These are phyloP conservation scores for Botrytis aclada DNA, from an alignment of 2,329 filamentous ascomycete genomes.

Conservation along the genomic window DNA sequence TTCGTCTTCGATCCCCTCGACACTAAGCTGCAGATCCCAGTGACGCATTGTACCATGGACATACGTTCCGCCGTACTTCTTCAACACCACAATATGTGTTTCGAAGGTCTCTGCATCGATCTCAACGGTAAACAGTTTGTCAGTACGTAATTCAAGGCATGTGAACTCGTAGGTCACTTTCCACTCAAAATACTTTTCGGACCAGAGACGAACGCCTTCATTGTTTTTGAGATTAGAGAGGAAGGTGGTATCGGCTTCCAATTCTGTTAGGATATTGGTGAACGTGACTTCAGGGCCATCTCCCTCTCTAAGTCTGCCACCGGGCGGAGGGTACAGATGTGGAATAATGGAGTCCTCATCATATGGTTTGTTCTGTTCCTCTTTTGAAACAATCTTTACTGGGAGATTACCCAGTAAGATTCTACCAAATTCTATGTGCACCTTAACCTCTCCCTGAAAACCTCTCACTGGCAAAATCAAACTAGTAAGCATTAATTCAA, in stretches of 20 bases:
- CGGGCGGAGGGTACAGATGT: slow-evolving; percentile 11
- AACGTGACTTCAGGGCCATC: slow-evolving; percentile 24
- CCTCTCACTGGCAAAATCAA: slow-evolving; percentile 29
- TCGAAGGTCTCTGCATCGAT: slow-evolving; percentile 35
- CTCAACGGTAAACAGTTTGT: slow-evolving; percentile 29
- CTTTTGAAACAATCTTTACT: slow-evolving; percentile 20
- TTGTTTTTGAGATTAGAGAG: slow-evolving; percentile 29
- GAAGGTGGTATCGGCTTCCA: slow-evolving; percentile 30
- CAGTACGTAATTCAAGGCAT: slow-evolving; percentile 26
- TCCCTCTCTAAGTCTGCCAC: neutral
- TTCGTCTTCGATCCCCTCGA: slow-evolving; percentile 22
- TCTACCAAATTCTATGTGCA: slow-evolving; percentile 35
- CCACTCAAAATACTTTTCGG: slow-evolving; percentile 22
- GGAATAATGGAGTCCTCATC: neutral
- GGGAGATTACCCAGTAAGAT: slow-evolving; percentile 28
- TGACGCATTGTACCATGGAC: slow-evolving; percentile 35
- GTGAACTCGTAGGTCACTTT: slow-evolving; percentile 32
- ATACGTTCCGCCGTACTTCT: slow-evolving; percentile 28
- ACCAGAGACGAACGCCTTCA: slow-evolving; percentile 30
- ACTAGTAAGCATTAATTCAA: slow-evolving; percentile 24
- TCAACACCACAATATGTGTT: slow-evolving; percentile 22
- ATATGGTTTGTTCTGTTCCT: neutral
- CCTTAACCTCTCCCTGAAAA: slow-evolving; percentile 29
- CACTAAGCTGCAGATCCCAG: slow-evolving; percentile 35
- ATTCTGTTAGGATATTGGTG: slow-evolving; percentile 32